Conservation (phyloP, 768 basidiomycete genomes). For the Kwoniella dendrophila region DNA sequence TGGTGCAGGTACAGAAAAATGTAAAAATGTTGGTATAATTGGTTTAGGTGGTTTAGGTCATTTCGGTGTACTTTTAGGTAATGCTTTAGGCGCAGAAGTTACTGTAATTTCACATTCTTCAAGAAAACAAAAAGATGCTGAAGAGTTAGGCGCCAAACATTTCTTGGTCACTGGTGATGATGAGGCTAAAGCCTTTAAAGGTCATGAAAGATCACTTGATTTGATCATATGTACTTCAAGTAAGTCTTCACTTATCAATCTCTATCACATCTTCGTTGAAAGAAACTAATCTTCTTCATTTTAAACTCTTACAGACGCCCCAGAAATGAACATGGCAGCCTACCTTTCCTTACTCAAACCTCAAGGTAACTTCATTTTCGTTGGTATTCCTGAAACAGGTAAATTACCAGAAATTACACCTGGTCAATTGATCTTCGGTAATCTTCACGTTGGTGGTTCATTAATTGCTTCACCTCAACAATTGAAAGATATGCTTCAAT, state of each 20-base stretch:
- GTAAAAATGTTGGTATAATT: slow-evolving; percentile 52
- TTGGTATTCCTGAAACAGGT: slow-evolving; percentile 53
- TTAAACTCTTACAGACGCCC: slow-evolving; percentile 51
- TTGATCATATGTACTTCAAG: slow-evolving; percentile 58
- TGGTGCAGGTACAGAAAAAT: slow-evolving; percentile 49
- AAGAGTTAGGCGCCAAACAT: slow-evolving; percentile 64
- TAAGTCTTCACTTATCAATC: slow-evolving; percentile 49
- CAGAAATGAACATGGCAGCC: slow-evolving; percentile 43
- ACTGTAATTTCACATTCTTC: slow-evolving; percentile 65
- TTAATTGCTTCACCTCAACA: slow-evolving; percentile 40
- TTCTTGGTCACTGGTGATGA: slow-evolving; percentile 61
- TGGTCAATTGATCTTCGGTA: slow-evolving; percentile 42
- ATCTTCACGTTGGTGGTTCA: slow-evolving; percentile 55
- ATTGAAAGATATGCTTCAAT: slow-evolving; percentile 38
- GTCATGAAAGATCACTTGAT: slow-evolving; percentile 54
- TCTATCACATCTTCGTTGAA: slow-evolving; percentile 51
- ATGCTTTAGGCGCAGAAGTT: slow-evolving; percentile 64
- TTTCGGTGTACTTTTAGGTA: slow-evolving; percentile 18
- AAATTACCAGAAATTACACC: slow-evolving; percentile 57
- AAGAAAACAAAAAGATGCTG: slow-evolving; percentile 63
- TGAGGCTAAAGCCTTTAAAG: slow-evolving; percentile 46
- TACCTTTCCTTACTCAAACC: slow-evolving; percentile 49
- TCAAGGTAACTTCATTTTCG: slow-evolving; percentile 45
- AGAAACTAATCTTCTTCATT: slow-evolving; percentile 53
- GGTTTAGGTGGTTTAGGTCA: slow-evolving; percentile 49